Percentiles rank a stretch among this genome's conserved stretches.
phyloP scores from a whole-genome alignment of 345 rosid genomes.

The Boechera divaricarpa region DNA sequence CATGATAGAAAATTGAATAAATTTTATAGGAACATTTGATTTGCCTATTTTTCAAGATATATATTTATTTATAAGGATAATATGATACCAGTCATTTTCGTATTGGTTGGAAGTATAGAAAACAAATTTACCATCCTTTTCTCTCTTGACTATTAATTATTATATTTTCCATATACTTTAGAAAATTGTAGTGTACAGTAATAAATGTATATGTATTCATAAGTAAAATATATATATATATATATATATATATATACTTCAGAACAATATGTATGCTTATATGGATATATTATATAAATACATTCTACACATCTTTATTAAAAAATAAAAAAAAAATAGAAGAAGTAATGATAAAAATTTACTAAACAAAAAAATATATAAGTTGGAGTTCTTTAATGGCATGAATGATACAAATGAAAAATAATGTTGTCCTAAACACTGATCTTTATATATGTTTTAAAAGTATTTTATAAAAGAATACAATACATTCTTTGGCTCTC shows the following conservation, averaged over 20 bases:
- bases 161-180: not conserved
- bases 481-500: no score
- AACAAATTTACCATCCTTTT: not conserved
- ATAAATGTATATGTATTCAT: not conserved
- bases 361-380: no score
- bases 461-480: no score
- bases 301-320: not conserved
- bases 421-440: no score
- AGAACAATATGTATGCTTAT: not conserved
- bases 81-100: not conserved
- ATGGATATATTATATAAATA: no score
- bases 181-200: not conserved
- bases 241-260: no score
- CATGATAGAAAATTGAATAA: not conserved
- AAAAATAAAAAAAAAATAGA: no score
- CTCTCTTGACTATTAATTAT: not conserved
- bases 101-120: slow-evolving; percentile 2
- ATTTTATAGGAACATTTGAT: not conserved
- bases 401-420: no score
- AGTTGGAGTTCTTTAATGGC: not conserved
- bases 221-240: not conserved
- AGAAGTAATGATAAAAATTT: not conserved
- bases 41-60: not conserved
- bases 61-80: not conserved
- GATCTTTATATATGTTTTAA: not conserved